A percentile compares a stretch with the other conserved stretches of the same genome.
Conservation (phyloP, 768 basidiomycete species). For the Paxillus ammoniavirescens region DNA sequence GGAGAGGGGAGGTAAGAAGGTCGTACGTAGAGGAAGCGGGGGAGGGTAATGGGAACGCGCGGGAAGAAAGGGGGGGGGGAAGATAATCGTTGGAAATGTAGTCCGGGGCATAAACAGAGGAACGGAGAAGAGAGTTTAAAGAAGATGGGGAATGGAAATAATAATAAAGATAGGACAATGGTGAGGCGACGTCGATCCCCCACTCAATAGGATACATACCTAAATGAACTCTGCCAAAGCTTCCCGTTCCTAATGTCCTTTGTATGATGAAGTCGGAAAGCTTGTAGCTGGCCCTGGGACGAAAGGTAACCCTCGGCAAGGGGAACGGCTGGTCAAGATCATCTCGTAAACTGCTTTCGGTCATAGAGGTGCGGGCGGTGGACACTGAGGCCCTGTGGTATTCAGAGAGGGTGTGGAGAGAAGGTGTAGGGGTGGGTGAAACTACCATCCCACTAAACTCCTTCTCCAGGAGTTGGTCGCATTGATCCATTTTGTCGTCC, state of each 20-base stretch:
- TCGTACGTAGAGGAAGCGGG: too few species aligned
- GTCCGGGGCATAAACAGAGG: not conserved
- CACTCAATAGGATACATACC: constrained; percentile 41
- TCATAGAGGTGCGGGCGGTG: constrained; percentile 58
- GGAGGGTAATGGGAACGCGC: too few species aligned
- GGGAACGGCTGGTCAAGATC: constrained; percentile 37
- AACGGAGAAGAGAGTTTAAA: not conserved
- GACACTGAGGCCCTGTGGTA: constrained; percentile 70
- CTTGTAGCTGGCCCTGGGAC: constrained; percentile 66
- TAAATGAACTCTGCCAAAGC: constrained; percentile 94
- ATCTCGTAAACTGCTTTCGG: constrained; percentile 45
- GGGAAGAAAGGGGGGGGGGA: not conserved
- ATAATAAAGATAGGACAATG: not conserved
- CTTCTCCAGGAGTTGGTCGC: not conserved
- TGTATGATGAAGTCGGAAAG: constrained; percentile 79
- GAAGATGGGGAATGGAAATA: not conserved
- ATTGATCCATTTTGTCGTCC: constrained; percentile 8
- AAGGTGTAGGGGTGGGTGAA: not conserved
- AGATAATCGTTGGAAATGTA: too few species aligned
- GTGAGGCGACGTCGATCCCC: not conserved
- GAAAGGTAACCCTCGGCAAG: constrained; percentile 36
- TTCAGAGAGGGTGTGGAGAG: constrained; percentile 36
- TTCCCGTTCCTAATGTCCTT: constrained; percentile 88
- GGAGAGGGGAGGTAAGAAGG: not conserved
- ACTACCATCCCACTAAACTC: not conserved